Evolutionary conservation across 2,329 filamentous ascomycete species (phyloP), one percentile per base, ranked within the genome.

Genomic region (Phialophora chinensis): DNA sequence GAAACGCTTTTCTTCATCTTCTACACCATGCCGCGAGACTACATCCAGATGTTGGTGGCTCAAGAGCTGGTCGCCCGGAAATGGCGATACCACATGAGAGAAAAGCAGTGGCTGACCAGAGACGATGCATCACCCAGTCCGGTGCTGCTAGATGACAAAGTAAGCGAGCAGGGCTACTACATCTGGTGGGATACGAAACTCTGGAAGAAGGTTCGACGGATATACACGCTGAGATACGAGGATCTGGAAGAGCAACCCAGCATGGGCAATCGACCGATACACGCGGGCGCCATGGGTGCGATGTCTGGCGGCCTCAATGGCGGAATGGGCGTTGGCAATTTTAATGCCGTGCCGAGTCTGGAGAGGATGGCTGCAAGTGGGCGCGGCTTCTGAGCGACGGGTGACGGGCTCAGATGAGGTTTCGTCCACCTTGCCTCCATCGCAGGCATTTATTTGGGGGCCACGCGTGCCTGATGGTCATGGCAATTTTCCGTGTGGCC

Each of bases 1-100:
- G 88, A 90, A 74, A 90, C 88, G 0, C 80, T 90, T 4, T 88
- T 90, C 74, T 88, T 87, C 74, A 88, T 90, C 66, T 90, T 90
- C 81, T 90, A 90, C 77, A 87, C 86, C 69, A 85, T 87, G 79
- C 87, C 88, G 14, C 81, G 86, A 66, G 87, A 90, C 73, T 83
- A 89, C 63, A 81, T 87, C 75, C 88, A 90, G 74, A 88, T 90
- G 73, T 79, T 88, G 54, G 88, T 87, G 5, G 88, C 88, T 7
- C 82, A 84, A 65, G 88, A 90, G 74, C 77, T 90, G 73, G 84
- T 83, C 78, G 78, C 79, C 23, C 79, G 82, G 66, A 84, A 84
- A 71, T 84, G 82, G 82, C 76, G 82, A 57, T 84, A 83, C 71
- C 82, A 84, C 73, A 84, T 83, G 75, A 75, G 81, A n/a, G 80